Percentiles rank a stretch among this genome's conserved stretches.
Evolutionary conservation across 2,329 filamentous ascomycete species (phyloP).

Genomic region (Fusarium newnesense): DNA sequence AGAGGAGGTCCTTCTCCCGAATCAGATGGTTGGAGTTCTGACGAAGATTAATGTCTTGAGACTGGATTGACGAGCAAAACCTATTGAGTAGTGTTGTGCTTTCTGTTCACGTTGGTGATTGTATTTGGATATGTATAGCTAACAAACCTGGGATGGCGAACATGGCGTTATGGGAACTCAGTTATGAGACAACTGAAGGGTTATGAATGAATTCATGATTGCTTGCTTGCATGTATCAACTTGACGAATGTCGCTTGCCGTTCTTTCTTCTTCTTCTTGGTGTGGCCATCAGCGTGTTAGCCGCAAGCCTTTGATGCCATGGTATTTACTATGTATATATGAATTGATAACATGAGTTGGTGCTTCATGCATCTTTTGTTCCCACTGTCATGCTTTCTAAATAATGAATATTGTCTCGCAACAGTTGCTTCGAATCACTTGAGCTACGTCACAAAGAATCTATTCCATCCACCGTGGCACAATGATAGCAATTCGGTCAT

Average conservation of each 20-base stretch:
- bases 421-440: not conserved
- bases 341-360: not conserved
- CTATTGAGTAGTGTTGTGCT: not conserved
- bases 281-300: not conserved
- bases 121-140: slow-evolving; percentile 21
- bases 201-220: slow-evolving; percentile 13
- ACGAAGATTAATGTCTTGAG: not conserved
- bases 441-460: not conserved
- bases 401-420: not conserved
- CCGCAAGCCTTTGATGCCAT: not conserved
- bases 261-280: not conserved
- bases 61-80: slow-evolving; percentile 11
- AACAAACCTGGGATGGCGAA: slow-evolving; percentile 28
- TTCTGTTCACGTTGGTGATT: slow-evolving; percentile 1
- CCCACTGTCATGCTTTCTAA: not conserved
- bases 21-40: slow-evolving; percentile 15
- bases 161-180: slow-evolving; percentile 21
- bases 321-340: not conserved
- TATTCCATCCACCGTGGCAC: not conserved
- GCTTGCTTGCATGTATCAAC: not conserved
- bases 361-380: too few species aligned
- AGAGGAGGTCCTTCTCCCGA: slow-evolving; percentile 9
- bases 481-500: not conserved
- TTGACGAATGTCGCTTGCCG: slow-evolving; percentile 1
- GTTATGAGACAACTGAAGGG: not conserved